Evolutionary conservation across 345 rosid genomes (phyloP).

Genomic region (Carallia pectinifolia): DNA sequence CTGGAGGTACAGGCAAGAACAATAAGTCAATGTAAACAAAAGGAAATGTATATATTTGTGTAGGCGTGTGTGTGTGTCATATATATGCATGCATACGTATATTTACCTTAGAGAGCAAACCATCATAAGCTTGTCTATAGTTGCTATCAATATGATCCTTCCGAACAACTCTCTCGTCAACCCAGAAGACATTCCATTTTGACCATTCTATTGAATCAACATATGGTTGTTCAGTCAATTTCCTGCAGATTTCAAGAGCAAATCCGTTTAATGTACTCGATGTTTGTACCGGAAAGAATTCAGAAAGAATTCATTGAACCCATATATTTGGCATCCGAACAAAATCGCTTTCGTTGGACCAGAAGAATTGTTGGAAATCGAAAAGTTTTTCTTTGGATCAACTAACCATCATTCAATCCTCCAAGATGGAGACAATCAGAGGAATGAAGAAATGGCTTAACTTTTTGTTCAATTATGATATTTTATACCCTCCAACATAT

Average conservation of each 20-base stretch:
- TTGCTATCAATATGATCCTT: slow-evolving; percentile 75
- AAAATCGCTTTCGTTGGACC: no score
- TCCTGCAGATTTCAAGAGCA: slow-evolving; percentile 35
- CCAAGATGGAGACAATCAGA: no score
- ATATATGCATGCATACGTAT: neutral
- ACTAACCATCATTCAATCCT: no score
- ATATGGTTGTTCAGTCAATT: slow-evolving; percentile 52
- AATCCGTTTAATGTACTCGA: no score
- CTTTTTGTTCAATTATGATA: no score
- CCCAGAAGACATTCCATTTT: slow-evolving; percentile 85
- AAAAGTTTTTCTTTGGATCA: no score
- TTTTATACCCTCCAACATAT: no score
- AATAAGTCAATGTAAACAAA: neutral
- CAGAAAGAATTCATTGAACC: neutral
- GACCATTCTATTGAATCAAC: slow-evolving; percentile 72
- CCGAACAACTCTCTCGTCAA: slow-evolving; percentile 87
- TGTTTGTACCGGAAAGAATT: no score
- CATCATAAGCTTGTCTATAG: slow-evolving; percentile 69
- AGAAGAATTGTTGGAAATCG: no score
- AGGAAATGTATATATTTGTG: neutral
- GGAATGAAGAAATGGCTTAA: no score
- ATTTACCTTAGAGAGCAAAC: slow-evolving; percentile 61
- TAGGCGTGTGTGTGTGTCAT: neutral
- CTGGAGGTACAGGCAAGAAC: neutral
- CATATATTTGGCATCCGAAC: neutral